Evolutionary conservation across 257 asterid genomes (phyloP), one percentile per base, ranked within the genome.

Genomic region (Solanum peruvianum): DNA sequence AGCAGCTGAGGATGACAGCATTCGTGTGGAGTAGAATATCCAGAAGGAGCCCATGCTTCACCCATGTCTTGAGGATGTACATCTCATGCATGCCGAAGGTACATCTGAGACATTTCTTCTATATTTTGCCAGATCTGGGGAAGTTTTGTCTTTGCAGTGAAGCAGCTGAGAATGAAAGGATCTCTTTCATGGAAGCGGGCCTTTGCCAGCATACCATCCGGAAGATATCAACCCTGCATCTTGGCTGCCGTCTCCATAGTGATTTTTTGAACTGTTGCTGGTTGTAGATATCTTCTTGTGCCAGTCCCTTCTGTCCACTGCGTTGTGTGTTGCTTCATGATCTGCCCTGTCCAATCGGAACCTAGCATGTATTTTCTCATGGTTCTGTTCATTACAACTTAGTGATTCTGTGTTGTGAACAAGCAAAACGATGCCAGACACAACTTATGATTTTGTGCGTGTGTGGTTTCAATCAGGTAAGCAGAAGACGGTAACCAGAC

Each of bases 1-100:
- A 93, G 91, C 98, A 92, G 89, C 91, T 93, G 98, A 94, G 52
- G 98, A 92, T 58, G 96, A 95, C 0, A 52, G 95, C 0, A 93
- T 96, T 2, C 56, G 92, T 15, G 98, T 96, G 0, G 98, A 47
- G 56, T 47, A 47, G 56, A 47, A 47, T 4, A 47, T 18, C 16
- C 15, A 44, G 15, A 92, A 10, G 92, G 93, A 83, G 92, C 92
- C 25, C 12, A 90, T 93, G 13, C 91, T 91, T 21, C 95, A 91
- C 56, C 80, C 91, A n/a, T 87, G 94, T 92, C 66, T 91, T 92
- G 23, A 91, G 90, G 92, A 90, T 92, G 0, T 49, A 89, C 84
- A 41, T 45, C 52, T 45, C 16, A 12, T 45, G 13, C 52, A 45
- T 45, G 52, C 52, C 52, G 0, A 45, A 45, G 16, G 52, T 45